Percentiles rank a stretch among this genome's conserved stretches.
These are phyloP conservation scores for Pleoardoris graminearum DNA, from an alignment of 2,329 filamentous ascomycete species.

Conservation along the genomic window DNA sequence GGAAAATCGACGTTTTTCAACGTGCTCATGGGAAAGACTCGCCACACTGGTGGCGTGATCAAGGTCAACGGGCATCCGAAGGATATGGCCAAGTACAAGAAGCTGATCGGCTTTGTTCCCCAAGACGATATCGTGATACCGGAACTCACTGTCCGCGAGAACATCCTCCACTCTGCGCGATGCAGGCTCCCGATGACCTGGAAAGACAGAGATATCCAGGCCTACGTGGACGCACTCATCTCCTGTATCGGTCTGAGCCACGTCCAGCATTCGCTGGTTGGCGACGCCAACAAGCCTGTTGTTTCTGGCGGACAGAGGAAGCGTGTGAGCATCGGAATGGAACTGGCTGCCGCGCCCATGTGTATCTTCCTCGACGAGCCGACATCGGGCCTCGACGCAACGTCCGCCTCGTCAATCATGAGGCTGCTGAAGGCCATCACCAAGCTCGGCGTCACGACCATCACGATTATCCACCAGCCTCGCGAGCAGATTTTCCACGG, in stretches of 20 bases:
- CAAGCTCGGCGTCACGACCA: constrained; percentile 59
- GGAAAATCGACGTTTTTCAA: constrained; percentile 65
- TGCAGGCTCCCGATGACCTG: constrained; percentile 58
- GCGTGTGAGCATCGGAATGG: constrained; percentile 61
- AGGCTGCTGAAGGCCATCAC: constrained; percentile 58
- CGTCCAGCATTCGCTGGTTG: constrained; percentile 57
- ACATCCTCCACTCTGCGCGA: constrained; percentile 62
- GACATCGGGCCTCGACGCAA: constrained; percentile 77
- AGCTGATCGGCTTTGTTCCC: constrained; percentile 64
- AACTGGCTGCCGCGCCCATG: constrained; percentile 34
- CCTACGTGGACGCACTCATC: constrained; percentile 11
- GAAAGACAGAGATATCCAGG: constrained; percentile 52
- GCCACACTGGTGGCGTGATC: constrained; percentile 52
- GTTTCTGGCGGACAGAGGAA: constrained; percentile 66
- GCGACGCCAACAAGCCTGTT: constrained; percentile 55
- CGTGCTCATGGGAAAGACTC: constrained; percentile 58
- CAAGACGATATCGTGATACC: constrained; percentile 65
- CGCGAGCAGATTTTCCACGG: constrained; percentile 62
- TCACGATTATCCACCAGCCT: constrained; percentile 64
- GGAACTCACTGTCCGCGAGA: constrained; percentile 64
- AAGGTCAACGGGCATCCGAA: constrained; percentile 55
- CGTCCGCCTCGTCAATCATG: constrained; percentile 61
- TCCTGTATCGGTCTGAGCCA: constrained; percentile 47
- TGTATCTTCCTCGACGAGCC: constrained; percentile 59
- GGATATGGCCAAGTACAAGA: constrained; percentile 56